phyloP scores from a whole-genome alignment of 2,329 filamentous ascomycete genomes.

The Geoglossum cookeanum region DNA sequence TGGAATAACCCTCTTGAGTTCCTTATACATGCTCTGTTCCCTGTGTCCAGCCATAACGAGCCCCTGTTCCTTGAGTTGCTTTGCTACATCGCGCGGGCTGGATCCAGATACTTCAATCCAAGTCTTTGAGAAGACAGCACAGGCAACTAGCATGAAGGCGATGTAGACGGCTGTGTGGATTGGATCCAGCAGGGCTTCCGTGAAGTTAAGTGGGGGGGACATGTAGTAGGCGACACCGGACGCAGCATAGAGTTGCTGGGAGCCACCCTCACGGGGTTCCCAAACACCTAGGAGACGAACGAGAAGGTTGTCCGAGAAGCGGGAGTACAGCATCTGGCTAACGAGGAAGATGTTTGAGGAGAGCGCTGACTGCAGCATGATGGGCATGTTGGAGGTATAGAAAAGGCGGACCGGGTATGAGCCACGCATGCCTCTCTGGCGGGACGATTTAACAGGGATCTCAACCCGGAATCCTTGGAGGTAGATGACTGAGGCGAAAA shows the following conservation, averaged over 20 bases:
- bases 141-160: constrained; percentile 92
- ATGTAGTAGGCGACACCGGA: constrained; percentile 99
- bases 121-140: constrained; percentile 98
- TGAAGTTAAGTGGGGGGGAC: constrained; percentile 95
- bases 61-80: constrained; percentile 99
- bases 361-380: constrained; percentile 97
- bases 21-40: constrained; percentile 99
- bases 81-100: constrained; percentile 91
- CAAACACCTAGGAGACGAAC: constrained; percentile 95
- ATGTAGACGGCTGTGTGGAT: constrained; percentile 95
- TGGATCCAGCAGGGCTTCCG: constrained; percentile 87
- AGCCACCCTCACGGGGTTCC: constrained; percentile 91
- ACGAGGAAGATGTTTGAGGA: constrained; percentile 99
- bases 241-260: constrained; percentile 70
- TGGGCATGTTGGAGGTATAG: constrained; percentile 99
- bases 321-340: constrained; percentile 97
- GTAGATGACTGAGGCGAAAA: constrained; percentile 98
- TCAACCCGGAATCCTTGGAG: constrained; percentile 98
- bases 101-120: constrained; percentile 99
- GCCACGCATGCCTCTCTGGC: constrained; percentile 94
- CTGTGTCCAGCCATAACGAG: constrained; percentile 98
- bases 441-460: constrained; percentile 98
- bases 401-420: constrained; percentile 97
- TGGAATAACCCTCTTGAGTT: constrained; percentile 97
- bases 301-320: constrained; percentile 96